A percentile compares a stretch with the other conserved stretches of the same genome.
These are phyloP conservation scores for Torulaspora indica DNA, from an alignment of 805 yeast species.

Conservation along the genomic window DNA sequence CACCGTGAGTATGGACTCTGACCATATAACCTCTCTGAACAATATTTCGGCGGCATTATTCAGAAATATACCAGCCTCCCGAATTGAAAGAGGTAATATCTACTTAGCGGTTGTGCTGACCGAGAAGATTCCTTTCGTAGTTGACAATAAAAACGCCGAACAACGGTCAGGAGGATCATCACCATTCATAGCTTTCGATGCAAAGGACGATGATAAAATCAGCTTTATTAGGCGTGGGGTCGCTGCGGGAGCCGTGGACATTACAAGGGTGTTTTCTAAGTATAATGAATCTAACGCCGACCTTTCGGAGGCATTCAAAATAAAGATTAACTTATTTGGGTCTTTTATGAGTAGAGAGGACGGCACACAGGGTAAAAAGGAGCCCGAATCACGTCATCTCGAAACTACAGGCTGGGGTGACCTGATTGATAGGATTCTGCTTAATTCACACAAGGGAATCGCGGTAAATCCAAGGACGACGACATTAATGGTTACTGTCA, in stretches of 20 bases:
- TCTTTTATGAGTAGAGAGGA: constrained; percentile 43
- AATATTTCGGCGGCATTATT: constrained; percentile 76
- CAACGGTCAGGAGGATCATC: constrained; percentile 17
- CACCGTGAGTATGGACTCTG: constrained; percentile 58
- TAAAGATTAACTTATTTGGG: constrained; percentile 65
- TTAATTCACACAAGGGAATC: constrained; percentile 69
- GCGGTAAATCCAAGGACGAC: constrained; percentile 81
- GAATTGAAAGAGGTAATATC: constrained; percentile 56
- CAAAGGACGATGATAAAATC: constrained; percentile 23
- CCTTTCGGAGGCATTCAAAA: constrained; percentile 60
- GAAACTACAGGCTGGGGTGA: constrained; percentile 85
- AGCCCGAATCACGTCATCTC: constrained; percentile 36
- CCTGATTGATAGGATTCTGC: constrained; percentile 67
- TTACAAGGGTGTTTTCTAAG: constrained; percentile 68
- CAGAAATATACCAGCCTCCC: constrained; percentile 60
- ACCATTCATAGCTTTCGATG: constrained; percentile 26
- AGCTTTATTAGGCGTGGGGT: constrained; percentile 64
- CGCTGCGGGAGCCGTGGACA: constrained; percentile 85
- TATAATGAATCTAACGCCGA: constrained; percentile 55
- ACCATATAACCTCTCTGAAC: constrained; percentile 55
- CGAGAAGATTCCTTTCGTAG: constrained; percentile 51
- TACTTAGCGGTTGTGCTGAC: constrained; percentile 72
- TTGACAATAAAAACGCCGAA: constrained; percentile 30
- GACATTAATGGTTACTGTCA: constrained; percentile 59
- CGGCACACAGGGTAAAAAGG: constrained; percentile 17